A percentile compares a stretch with the other conserved stretches of the same genome.
Conservation (phyloP, 805 yeast genomes). For the Ogataea polymorpha region DNA sequence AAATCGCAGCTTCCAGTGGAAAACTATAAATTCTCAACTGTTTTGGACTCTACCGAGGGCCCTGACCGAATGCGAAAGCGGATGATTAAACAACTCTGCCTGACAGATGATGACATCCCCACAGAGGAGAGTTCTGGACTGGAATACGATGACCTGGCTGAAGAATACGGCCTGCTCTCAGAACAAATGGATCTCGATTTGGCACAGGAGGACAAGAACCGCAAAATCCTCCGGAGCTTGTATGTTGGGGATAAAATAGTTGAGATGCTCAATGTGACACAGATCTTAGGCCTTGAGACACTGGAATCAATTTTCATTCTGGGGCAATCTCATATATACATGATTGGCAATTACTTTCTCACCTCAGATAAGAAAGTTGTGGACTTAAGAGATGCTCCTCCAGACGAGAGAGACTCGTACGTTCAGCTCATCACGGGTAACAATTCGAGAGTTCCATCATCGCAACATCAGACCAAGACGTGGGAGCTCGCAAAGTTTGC, state of each 20-base stretch:
- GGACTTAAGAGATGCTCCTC: constrained; percentile 65
- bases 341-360: constrained; percentile 68
- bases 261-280: constrained; percentile 73
- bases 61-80: constrained; percentile 63
- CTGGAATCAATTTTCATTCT: constrained; percentile 71
- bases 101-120: constrained; percentile 34
- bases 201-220: constrained; percentile 60
- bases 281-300: constrained; percentile 73
- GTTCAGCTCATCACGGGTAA: constrained; percentile 53
- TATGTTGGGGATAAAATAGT: constrained; percentile 67
- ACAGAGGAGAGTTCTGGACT: constrained; percentile 1
- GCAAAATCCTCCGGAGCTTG: constrained; percentile 69
- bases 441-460: constrained; percentile 14
- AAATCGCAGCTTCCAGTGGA: constrained; percentile 35
- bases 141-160: constrained; percentile 6
- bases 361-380: constrained; percentile 52
- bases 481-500: constrained; percentile 63
- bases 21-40: constrained; percentile 35
- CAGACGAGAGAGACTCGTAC: constrained; percentile 61
- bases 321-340: constrained; percentile 62
- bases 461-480: constrained; percentile 45
- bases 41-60: constrained; percentile 68
- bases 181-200: constrained; percentile 36
- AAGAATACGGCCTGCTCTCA: constrained; percentile 39
- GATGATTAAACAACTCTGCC: constrained; percentile 38